Conservation (phyloP, 768 basidiomycete species). For the Cantharellus cinnabarinus region DNA sequence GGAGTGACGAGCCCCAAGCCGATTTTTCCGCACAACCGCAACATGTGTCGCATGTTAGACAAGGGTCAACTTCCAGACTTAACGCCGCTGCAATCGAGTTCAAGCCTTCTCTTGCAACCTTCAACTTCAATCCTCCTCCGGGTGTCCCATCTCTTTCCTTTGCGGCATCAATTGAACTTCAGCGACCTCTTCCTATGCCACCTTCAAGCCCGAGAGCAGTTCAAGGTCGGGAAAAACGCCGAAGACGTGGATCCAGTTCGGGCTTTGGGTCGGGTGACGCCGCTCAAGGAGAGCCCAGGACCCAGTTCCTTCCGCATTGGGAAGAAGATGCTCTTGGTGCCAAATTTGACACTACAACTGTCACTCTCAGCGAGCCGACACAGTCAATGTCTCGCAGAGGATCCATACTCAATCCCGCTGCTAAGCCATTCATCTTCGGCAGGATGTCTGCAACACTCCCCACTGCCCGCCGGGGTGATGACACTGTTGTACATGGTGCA, state of each 20-base stretch:
- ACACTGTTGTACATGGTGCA: neutral
- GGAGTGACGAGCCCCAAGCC: neutral
- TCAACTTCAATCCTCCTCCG: slow-evolving; percentile 56
- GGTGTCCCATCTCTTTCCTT: slow-evolving; percentile 41
- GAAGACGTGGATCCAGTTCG: slow-evolving; percentile 29
- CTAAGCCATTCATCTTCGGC: slow-evolving; percentile 47
- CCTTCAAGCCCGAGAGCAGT: slow-evolving; percentile 18
- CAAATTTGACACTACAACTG: neutral
- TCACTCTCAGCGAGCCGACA: neutral
- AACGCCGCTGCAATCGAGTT: slow-evolving; percentile 67
- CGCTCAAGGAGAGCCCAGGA: neutral
- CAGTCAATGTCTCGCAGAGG: slow-evolving; percentile 21
- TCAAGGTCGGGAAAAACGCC: slow-evolving; percentile 70
- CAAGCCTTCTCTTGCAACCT: slow-evolving; percentile 32
- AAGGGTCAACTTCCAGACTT: slow-evolving; percentile 19
- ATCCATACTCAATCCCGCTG: slow-evolving; percentile 22
- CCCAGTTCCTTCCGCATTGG: neutral
- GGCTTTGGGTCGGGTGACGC: neutral
- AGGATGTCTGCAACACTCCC: slow-evolving; percentile 22
- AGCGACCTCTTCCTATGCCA: slow-evolving; percentile 24
- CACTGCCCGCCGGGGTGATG: neutral
- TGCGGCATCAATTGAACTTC: slow-evolving; percentile 7
- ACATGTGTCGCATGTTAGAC: slow-evolving; percentile 1
- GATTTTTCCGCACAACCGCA: neutral
- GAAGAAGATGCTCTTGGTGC: neutral